Percentiles rank a stretch among this genome's conserved stretches.
Conservation (phyloP, 108 stramenopile genomes). For the Skeletonema costatum region DNA sequence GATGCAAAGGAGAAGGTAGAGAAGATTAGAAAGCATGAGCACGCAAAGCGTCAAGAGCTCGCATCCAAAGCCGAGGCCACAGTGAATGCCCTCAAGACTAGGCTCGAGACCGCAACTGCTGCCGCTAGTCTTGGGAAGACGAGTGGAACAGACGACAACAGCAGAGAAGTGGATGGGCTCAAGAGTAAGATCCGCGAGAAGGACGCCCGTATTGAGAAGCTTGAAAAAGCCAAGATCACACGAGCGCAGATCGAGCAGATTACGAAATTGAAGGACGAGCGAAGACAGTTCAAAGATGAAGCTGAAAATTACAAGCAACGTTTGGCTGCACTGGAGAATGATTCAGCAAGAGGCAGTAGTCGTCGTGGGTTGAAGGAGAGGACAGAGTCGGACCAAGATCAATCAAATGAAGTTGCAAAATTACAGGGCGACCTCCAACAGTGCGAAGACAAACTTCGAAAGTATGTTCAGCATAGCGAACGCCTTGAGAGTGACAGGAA, state of each 20-base stretch:
- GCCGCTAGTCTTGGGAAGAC: background rate
- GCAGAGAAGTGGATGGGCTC: constrained; percentile 50
- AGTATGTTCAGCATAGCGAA: constrained; percentile 78
- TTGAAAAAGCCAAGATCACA: constrained; percentile 74
- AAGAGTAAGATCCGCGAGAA: constrained; percentile 49
- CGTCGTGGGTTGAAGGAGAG: constrained; percentile 36
- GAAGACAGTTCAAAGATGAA: constrained; percentile 53
- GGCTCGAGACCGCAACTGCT: background rate
- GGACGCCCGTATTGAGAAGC: constrained; percentile 80
- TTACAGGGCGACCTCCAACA: constrained; percentile 72
- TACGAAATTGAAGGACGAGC: constrained; percentile 74
- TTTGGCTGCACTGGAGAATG: constrained; percentile 46
- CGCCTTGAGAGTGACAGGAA: constrained; percentile 79
- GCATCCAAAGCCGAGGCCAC: constrained; percentile 38
- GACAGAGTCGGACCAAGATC: constrained; percentile 11
- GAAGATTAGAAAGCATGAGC: constrained; percentile 21
- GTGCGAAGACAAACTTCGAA: constrained; percentile 77
- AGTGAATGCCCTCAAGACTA: constrained; percentile 9
- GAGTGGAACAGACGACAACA: background rate
- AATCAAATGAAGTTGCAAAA: constrained; percentile 45
- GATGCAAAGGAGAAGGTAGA: constrained; percentile 35
- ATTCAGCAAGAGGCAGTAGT: constrained; percentile 16
- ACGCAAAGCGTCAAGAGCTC: constrained; percentile 38
- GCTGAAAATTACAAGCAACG: constrained; percentile 57
- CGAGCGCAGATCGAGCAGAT: constrained; percentile 71